Evolutionary conservation across 2,329 filamentous ascomycete species (phyloP).

Genomic region (Remersonia thermophila): DNA sequence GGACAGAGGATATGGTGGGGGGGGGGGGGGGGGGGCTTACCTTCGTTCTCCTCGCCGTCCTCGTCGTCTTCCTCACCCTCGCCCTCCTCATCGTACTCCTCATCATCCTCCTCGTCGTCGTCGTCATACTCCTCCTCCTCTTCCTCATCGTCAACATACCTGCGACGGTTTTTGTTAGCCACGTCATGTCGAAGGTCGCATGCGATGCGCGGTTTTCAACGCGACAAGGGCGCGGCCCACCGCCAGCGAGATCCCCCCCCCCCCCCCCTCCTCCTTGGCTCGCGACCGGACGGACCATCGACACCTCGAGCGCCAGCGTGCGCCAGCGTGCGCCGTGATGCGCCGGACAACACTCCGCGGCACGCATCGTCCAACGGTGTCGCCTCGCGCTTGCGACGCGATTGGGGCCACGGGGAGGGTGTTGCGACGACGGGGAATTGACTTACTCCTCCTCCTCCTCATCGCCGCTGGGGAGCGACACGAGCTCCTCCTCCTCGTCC

Average conservation of each 20-base stretch:
- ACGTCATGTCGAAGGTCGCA: background rate
- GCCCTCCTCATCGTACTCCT: conserved; percentile 15
- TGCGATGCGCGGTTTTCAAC: too few relatives aligned
- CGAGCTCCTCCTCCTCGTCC: conserved; percentile 41
- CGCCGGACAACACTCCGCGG: background rate
- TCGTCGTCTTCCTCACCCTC: conserved; percentile 17
- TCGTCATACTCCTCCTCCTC: conserved; percentile 20
- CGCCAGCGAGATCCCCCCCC: too few relatives aligned
- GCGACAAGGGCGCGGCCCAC: too few relatives aligned
- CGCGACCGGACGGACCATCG: too few relatives aligned
- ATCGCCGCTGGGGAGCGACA: conserved; percentile 40
- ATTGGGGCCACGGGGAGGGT: conserved; percentile 1
- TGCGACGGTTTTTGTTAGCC: conserved; percentile 6
- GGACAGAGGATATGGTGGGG: too few relatives aligned
- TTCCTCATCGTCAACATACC: conserved; percentile 20
- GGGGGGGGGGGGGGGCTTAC: too few relatives aligned
- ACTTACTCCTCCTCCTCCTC: conserved; percentile 45
- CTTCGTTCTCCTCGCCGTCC: conserved; percentile 17
- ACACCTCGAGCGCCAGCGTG: background rate
- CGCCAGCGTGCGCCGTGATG: conserved; percentile 11
- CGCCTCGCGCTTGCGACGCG: conserved; percentile 10
- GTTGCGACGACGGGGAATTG: conserved; percentile 20
- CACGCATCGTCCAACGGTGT: background rate
- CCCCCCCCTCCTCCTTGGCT: too few relatives aligned
- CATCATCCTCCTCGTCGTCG: conserved; percentile 16